Conservation (phyloP, 2,329 filamentous ascomycete genomes). For the Tolypocladium endophyticum region DNA sequence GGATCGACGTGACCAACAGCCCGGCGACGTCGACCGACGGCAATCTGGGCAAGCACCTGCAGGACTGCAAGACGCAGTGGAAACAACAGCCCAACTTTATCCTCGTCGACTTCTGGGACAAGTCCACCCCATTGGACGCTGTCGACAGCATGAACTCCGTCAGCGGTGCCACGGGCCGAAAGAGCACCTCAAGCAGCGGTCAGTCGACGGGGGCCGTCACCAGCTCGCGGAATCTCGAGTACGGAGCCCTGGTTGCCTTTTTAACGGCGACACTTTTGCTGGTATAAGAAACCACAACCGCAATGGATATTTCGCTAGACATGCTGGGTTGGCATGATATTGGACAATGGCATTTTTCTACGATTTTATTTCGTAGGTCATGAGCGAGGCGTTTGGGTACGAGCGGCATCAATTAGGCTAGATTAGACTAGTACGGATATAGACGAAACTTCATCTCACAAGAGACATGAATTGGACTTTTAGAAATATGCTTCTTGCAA, state of each 20-base stretch:
- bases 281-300: conserved; percentile 9
- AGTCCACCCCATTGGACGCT: conserved; percentile 57
- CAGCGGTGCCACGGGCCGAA: conserved; percentile 24
- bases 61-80: conserved; percentile 46
- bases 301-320: background rate
- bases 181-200: conserved; percentile 4
- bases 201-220: conserved; percentile 7
- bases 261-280: conserved; percentile 30
- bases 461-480: background rate
- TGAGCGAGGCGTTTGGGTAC: background rate
- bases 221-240: conserved; percentile 13
- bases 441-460: background rate
- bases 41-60: conserved; percentile 41
- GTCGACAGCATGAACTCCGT: conserved; percentile 59
- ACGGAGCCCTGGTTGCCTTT: conserved; percentile 32
- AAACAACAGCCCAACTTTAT: conserved; percentile 58
- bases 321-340: background rate
- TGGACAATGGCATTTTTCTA: background rate
- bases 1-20: conserved; percentile 56
- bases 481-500: background rate
- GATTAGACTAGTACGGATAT: background rate
- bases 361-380: background rate
- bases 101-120: conserved; percentile 71
- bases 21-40: conserved; percentile 42
- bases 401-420: background rate